These are phyloP conservation scores for Yueomyces sinensis DNA, from an alignment of 805 yeast species.

Conservation along the genomic window DNA sequence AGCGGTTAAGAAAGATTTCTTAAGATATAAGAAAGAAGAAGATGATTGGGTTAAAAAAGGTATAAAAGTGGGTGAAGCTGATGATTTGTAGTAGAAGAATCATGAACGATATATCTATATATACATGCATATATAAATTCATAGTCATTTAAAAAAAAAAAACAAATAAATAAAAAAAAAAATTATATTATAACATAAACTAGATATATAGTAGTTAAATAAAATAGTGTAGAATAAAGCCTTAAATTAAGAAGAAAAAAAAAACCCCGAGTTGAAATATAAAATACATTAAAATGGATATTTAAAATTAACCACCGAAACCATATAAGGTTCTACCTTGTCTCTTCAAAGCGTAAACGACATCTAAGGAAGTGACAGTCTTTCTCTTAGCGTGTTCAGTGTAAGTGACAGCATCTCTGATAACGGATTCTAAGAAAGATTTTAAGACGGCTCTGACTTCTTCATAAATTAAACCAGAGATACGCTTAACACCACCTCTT, in stretches of 20 bases:
- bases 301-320: slow-evolving; percentile 98
- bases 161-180: no score
- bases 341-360: slow-evolving; percentile 98
- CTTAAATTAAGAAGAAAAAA: neutral
- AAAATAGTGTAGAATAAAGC: neutral
- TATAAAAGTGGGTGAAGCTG: neutral
- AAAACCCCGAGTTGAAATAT: neutral
- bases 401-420: slow-evolving; percentile 97
- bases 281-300: no score
- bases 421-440: slow-evolving; percentile 90
- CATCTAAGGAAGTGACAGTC: slow-evolving; percentile 97
- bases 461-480: slow-evolving; percentile 94
- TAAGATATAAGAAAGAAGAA: neutral
- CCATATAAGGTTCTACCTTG: slow-evolving; percentile 99
- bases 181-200: no score
- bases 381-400: slow-evolving; percentile 99
- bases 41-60: neutral
- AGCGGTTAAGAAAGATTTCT: neutral
- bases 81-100: no score
- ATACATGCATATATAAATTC: neutral
- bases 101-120: no score
- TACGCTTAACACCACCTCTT: slow-evolving; percentile 99
- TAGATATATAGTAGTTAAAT: neutral
- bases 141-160: neutral
- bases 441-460: slow-evolving; percentile 95